Percentiles rank a stretch among this genome's conserved stretches.
Conservation (phyloP, 2,329 filamentous ascomycete genomes). For the Rachicladosporium sp. region DNA sequence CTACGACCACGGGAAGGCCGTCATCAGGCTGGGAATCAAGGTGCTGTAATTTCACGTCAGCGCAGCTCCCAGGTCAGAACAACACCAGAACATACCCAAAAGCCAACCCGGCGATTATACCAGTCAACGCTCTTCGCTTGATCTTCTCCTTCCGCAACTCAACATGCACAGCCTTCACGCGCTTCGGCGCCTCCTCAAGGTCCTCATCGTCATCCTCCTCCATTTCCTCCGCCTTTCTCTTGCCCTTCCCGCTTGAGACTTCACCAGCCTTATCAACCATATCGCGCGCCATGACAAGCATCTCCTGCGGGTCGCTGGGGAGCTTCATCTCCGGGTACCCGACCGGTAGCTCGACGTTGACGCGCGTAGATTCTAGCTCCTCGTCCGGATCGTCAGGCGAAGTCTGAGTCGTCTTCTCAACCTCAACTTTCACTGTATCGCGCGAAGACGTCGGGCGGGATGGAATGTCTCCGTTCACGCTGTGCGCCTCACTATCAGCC, state of each 20-base stretch:
- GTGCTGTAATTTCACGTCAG: slow-evolving; percentile 12
- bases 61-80: not conserved
- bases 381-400: slow-evolving; percentile 44
- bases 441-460: slow-evolving; percentile 6
- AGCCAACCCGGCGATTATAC: slow-evolving; percentile 74
- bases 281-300: slow-evolving; percentile 75
- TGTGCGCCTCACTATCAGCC: slow-evolving; percentile 12
- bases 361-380: slow-evolving; percentile 59
- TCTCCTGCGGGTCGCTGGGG: slow-evolving; percentile 64
- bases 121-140: slow-evolving; percentile 71
- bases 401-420: slow-evolving; percentile 51
- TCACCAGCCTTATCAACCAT: slow-evolving; percentile 69
- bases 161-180: slow-evolving; percentile 60
- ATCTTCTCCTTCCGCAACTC: slow-evolving; percentile 78
- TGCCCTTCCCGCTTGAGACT: slow-evolving; percentile 37
- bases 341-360: slow-evolving; percentile 64
- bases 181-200: slow-evolving; percentile 42
- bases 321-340: slow-evolving; percentile 54
- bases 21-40: slow-evolving; percentile 17
- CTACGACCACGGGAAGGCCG: slow-evolving; percentile 12
- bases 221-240: slow-evolving; percentile 65
- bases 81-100: slow-evolving; percentile 60
- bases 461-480: slow-evolving; percentile 11
- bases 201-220: slow-evolving; percentile 37
- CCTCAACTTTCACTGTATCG: slow-evolving; percentile 53